Conservation (phyloP, 83 land plant species). For the Diphasiastrum complanatum region DNA sequence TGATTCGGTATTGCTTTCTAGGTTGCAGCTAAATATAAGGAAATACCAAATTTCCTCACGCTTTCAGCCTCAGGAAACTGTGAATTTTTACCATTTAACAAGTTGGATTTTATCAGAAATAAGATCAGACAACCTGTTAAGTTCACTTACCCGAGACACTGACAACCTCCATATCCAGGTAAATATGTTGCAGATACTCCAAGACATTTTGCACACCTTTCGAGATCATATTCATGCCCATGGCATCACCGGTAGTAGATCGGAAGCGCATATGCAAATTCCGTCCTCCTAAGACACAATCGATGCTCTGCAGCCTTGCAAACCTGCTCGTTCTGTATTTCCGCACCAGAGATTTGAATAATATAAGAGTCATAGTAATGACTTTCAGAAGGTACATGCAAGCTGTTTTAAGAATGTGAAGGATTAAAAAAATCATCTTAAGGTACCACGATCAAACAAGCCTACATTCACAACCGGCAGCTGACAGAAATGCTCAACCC, state of each 20-base stretch:
- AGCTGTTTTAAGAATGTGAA: no score
- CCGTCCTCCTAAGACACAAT: conserved; percentile 62
- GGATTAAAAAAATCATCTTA: no score
- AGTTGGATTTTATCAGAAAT: not conserved
- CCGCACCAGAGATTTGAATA: no score
- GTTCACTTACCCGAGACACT: conserved; percentile 62
- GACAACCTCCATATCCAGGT: conserved; percentile 76
- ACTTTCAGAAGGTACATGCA: no score
- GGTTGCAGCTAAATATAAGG: no score
- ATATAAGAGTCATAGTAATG: no score
- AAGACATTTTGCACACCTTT: conserved; percentile 86
- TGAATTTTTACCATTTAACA: not conserved
- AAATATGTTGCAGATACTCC: conserved; percentile 52
- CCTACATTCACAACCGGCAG: conserved; percentile 8
- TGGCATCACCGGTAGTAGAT: conserved; percentile 82
- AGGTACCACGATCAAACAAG: not conserved
- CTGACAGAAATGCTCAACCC: no score
- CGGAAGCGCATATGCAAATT: conserved; percentile 63
- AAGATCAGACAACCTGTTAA: not conserved
- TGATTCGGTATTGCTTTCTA: no score
- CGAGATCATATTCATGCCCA: conserved; percentile 98
- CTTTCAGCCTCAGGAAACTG: no score
- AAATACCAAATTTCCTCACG: no score
- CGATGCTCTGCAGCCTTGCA: conserved; percentile 54
- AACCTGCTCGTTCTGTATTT: conserved; percentile 89